Evolutionary conservation across 2,329 filamentous ascomycete species (phyloP).

Genomic region (Trichoderma sp.): DNA sequence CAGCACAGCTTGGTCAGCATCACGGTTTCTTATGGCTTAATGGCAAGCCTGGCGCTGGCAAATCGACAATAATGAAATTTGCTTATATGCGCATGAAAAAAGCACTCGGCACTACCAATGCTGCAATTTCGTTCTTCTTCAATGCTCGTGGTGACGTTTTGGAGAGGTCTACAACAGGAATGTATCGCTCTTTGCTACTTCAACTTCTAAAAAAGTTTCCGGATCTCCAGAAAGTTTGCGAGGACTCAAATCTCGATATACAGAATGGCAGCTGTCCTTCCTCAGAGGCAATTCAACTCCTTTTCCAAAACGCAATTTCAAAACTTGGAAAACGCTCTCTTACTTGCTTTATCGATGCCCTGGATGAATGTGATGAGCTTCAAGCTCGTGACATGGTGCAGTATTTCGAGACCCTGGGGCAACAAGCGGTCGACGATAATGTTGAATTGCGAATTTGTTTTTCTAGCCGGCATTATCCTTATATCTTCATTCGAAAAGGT

Average conservation of each 20-base stretch:
- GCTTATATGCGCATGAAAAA: neutral
- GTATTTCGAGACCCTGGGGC: conserved; percentile 46
- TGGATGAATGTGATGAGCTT: conserved; percentile 52
- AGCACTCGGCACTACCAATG: too few relatives aligned
- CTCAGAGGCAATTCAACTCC: neutral
- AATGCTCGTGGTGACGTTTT: conserved; percentile 50
- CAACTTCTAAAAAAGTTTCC: conserved; percentile 43
- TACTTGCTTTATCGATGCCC: conserved; percentile 44
- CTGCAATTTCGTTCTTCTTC: conserved; percentile 51
- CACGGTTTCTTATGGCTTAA: conserved; percentile 27
- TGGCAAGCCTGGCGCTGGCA: conserved; percentile 29
- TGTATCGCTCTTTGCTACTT: conserved; percentile 54
- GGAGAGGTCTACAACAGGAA: conserved; percentile 51
- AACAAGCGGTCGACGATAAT: conserved; percentile 30
- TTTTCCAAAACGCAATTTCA: neutral
- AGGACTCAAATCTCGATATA: neutral
- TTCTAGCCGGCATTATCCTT: conserved; percentile 54
- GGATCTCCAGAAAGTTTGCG: conserved; percentile 30
- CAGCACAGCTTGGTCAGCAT: conserved; percentile 2
- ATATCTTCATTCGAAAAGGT: conserved; percentile 42
- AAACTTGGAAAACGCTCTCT: conserved; percentile 12
- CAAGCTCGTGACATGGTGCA: conserved; percentile 48
- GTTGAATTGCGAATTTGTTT: conserved; percentile 45
- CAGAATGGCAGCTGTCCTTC: neutral
- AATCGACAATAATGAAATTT: conserved; percentile 29